Conservation (phyloP, 768 basidiomycete species). For the Russula emetica region DNA sequence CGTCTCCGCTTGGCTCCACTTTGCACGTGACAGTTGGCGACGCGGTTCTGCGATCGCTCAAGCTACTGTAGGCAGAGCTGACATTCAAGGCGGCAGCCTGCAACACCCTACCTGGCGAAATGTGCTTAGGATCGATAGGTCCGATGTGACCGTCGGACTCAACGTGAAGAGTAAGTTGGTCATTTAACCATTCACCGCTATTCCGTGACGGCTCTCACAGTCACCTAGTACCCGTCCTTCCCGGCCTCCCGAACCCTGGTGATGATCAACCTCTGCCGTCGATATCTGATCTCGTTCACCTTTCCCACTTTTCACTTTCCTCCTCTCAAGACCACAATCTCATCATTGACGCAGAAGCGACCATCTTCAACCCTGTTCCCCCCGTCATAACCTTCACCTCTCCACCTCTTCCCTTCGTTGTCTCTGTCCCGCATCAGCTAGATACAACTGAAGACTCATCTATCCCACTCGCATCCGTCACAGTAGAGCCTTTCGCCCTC, state of each 20-base stretch:
- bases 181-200: conserved; percentile 1
- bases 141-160: conserved; percentile 32
- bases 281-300: conserved; percentile 54
- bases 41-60: conserved; percentile 9
- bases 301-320: conserved; percentile 51
- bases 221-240: conserved; percentile 54
- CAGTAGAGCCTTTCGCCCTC: conserved; percentile 52
- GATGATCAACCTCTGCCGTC: conserved; percentile 48
- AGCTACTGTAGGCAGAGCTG: conserved; percentile 7
- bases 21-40: conserved; percentile 23
- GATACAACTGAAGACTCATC: conserved; percentile 25
- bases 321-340: conserved; percentile 35
- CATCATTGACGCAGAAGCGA: conserved; percentile 45
- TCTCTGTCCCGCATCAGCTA: conserved; percentile 44
- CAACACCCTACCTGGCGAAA: conserved; percentile 16
- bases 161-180: conserved; percentile 48
- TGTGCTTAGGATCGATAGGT: neutral
- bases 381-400: conserved; percentile 45
- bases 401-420: conserved; percentile 58
- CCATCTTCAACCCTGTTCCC: conserved; percentile 55
- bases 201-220: conserved; percentile 22
- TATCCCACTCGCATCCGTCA: conserved; percentile 51
- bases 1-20: conserved; percentile 20
- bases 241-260: conserved; percentile 62
- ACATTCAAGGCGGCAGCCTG: conserved; percentile 10